These are phyloP conservation scores for Malassezia cuniculi DNA, from an alignment of 1,284 basidiomycete genomes.

Conservation along the genomic window DNA sequence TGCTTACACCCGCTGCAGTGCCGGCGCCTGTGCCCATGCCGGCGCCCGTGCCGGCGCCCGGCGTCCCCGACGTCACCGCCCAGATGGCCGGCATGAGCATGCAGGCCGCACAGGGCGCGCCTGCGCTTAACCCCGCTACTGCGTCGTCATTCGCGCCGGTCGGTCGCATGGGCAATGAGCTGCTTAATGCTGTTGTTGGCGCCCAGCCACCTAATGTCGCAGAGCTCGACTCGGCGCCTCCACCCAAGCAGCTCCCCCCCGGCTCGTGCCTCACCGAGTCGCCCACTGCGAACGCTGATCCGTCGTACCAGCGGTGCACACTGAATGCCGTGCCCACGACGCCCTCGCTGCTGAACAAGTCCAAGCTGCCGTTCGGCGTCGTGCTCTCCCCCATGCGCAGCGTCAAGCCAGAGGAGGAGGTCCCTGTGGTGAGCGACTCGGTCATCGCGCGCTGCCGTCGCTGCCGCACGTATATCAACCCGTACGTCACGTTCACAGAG, in stretches of 20 bases:
- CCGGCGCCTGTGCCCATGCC: slow-evolving; percentile 47
- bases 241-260: slow-evolving; percentile 78
- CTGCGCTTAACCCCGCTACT: too few relatives aligned
- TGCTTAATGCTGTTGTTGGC: slow-evolving; percentile 16
- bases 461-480: slow-evolving; percentile 97
- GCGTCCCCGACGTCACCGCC: slow-evolving; percentile 58
- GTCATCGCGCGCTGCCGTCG: slow-evolving; percentile 93
- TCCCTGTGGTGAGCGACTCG: slow-evolving; percentile 79
- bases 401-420: slow-evolving; percentile 52
- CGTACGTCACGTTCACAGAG: slow-evolving; percentile 95
- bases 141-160: too few relatives aligned
- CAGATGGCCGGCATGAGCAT: slow-evolving; percentile 81
- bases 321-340: slow-evolving; percentile 89
- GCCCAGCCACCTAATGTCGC: slow-evolving; percentile 58
- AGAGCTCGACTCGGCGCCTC: slow-evolving; percentile 67
- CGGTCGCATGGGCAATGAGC: slow-evolving; percentile 8
- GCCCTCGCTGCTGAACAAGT: slow-evolving; percentile 74
- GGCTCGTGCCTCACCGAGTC: slow-evolving; percentile 64
- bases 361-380: slow-evolving; percentile 81
- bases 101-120: slow-evolving; percentile 46
- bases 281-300: slow-evolving; percentile 69
- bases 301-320: slow-evolving; percentile 83
- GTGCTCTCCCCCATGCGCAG: slow-evolving; percentile 84
- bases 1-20: slow-evolving; percentile 29
- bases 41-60: slow-evolving; percentile 42